A percentile compares a stretch with the other conserved stretches of the same genome.
These are phyloP conservation scores for Torulaspora gathmanii DNA, from an alignment of 805 yeast genomes.

Conservation along the genomic window DNA sequence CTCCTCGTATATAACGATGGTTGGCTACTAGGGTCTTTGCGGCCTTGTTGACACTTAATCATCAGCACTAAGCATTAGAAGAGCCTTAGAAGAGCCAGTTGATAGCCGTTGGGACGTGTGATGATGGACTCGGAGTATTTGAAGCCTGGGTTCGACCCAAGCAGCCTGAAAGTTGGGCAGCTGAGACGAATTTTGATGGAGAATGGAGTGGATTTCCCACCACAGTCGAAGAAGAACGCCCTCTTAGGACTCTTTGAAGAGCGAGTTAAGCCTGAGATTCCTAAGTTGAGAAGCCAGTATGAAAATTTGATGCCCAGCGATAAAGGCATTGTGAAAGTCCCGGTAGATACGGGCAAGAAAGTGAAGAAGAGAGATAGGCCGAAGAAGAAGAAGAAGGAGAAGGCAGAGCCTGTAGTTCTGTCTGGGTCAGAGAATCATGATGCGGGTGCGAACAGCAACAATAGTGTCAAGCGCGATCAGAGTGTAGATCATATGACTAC, in stretches of 20 bases:
- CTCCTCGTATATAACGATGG: background rate
- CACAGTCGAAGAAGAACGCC: constrained; percentile 63
- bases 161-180: constrained; percentile 59
- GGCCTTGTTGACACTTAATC: constrained; percentile 2
- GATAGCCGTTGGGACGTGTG: background rate
- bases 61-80: background rate
- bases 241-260: constrained; percentile 57
- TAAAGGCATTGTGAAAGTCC: constrained; percentile 40
- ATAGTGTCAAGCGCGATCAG: background rate
- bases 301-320: constrained; percentile 35
- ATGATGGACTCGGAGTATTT: constrained; percentile 20
- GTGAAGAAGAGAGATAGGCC: constrained; percentile 11
- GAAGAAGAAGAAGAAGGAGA: constrained; percentile 15
- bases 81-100: background rate
- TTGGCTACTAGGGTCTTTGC: background rate
- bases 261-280: constrained; percentile 48
- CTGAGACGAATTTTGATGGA: constrained; percentile 61
- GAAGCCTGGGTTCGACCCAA: constrained; percentile 59
- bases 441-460: constrained; percentile 10
- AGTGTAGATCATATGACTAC: background rate
- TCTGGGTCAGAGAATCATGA: constrained; percentile 7
- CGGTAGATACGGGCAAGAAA: constrained; percentile 10
- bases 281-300: constrained; percentile 36
- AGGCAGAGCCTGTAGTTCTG: background rate
- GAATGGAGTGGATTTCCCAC: constrained; percentile 56